Base-by-base conservation (phyloP, 78 protist genomes). In the Polysphondylium violaceum region DNA sequence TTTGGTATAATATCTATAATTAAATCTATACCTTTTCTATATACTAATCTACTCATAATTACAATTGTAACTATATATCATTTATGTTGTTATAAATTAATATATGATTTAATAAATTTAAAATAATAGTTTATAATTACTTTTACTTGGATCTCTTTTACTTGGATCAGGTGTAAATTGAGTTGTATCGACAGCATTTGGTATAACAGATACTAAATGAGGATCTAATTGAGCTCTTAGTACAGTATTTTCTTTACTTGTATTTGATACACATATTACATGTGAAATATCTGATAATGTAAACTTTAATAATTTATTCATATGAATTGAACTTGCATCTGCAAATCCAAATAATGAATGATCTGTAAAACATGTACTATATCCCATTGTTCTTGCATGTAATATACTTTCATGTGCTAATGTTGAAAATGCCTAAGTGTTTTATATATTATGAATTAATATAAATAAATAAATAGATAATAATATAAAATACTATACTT, bases 331-430 rank as follows among this genome's bases (percentile, higher is more conserved):
- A 35, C 88, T 19, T 33, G 89, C 76, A 61, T 97, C 99, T 31
- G 91, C 94, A 67, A 98, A 98, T 6, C 99, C 99, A 36, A 98
- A 96, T n/a, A 98, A 94, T 19, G 98, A 96, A 73, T 98, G 99
- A 74, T 98, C 99, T 1, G 99, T 98, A 95, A 98, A 98, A 47
- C 88, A 74, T 23, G 94, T 56, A 31, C 55, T 67, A 19, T 77
- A 40, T 17, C 99, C 98, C 98, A 97, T 92, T 0, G 92, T 88
- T 59, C 96, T 76, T 29, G 97, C 98, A 47, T 93, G 97, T 73
- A 96, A 25, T 43, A 97, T 76, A n/a, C 95, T 85, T 60, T 98
- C 99, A 63, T 96, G 96, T 86, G 97, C 91, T 12, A 98, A n/a
- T 41, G 94, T 74, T 21, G 98, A 95, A 56, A 96, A 97, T n/a